phyloP scores from a whole-genome alignment of 1,284 basidiomycete species.

The Filobasidium uniguttulatum region DNA sequence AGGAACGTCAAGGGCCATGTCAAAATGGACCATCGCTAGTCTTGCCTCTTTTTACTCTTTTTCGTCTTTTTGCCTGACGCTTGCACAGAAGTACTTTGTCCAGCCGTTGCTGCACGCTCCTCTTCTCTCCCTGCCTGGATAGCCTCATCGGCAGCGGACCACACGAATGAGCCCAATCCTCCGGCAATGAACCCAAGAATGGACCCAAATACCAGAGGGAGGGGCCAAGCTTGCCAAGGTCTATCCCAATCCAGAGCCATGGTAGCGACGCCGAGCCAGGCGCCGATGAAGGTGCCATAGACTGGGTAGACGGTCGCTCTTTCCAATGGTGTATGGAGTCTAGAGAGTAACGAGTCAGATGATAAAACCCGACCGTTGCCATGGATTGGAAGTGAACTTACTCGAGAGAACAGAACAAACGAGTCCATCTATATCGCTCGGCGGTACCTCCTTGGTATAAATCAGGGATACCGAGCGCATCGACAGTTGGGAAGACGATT shows the following conservation, averaged over 20 bases:
- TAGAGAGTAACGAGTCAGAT: constrained; percentile 28
- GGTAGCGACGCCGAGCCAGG: constrained; percentile 65
- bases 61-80: too few species aligned
- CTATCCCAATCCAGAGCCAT: constrained; percentile 88
- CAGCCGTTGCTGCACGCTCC: too few species aligned
- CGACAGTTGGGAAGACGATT: constrained; percentile 52
- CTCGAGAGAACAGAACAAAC: constrained; percentile 65
- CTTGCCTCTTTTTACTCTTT: too few species aligned
- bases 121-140: too few species aligned
- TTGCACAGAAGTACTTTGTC: too few species aligned
- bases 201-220: constrained; percentile 56
- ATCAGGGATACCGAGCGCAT: constrained; percentile 52
- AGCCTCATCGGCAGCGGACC: too few species aligned
- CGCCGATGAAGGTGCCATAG: constrained; percentile 55
- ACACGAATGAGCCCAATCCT: too few species aligned
- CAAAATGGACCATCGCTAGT: too few species aligned
- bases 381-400: constrained; percentile 38
- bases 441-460: constrained; percentile 26
- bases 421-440: constrained; percentile 45
- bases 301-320: constrained; percentile 64
- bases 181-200: constrained; percentile 54
- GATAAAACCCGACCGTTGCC: neutral
- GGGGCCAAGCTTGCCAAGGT: constrained; percentile 86
- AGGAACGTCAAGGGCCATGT: too few species aligned
- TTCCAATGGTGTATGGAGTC: constrained; percentile 54